These are phyloP conservation scores for Cladosporium cucumerinum DNA, from an alignment of 2,329 filamentous ascomycete genomes.

Conservation along the genomic window DNA sequence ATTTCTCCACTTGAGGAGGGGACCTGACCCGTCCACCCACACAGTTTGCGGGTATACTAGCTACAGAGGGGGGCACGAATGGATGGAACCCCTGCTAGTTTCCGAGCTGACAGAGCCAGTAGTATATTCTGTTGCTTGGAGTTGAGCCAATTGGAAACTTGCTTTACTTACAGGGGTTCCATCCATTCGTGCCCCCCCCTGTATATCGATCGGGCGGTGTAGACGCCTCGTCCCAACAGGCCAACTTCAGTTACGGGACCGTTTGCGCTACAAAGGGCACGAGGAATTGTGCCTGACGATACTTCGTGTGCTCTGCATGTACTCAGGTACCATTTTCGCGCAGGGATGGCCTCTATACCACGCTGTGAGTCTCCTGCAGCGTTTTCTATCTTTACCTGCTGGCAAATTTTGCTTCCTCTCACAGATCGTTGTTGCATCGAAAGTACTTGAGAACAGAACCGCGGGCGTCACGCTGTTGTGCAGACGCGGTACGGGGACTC, in stretches of 20 bases:
- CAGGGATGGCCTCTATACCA: neutral
- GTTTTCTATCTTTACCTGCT: neutral
- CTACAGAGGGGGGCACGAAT: no score
- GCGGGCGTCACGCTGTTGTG: neutral
- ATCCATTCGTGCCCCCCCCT: no score
- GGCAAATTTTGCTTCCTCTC: neutral
- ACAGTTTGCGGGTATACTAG: neutral
- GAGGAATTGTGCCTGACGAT: neutral
- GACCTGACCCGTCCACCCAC: neutral
- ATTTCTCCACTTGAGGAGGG: neutral
- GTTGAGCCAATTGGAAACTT: no score
- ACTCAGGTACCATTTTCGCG: neutral
- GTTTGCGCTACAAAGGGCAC: neutral
- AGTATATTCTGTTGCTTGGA: no score
- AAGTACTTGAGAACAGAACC: neutral
- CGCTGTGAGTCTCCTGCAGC: neutral
- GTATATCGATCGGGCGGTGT: conserved; percentile 10
- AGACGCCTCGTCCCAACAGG: neutral
- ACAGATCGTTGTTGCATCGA: neutral
- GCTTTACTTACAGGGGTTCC: no score
- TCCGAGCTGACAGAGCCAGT: no score
- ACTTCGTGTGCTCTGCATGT: conserved; percentile 3
- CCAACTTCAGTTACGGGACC: neutral
- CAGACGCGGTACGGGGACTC: neutral
- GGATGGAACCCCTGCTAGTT: no score